A percentile compares a stretch with the other conserved stretches of the same genome.
Evolutionary conservation across 768 basidiomycete genomes (phyloP).

Genomic region (Podaxis rugospora): DNA sequence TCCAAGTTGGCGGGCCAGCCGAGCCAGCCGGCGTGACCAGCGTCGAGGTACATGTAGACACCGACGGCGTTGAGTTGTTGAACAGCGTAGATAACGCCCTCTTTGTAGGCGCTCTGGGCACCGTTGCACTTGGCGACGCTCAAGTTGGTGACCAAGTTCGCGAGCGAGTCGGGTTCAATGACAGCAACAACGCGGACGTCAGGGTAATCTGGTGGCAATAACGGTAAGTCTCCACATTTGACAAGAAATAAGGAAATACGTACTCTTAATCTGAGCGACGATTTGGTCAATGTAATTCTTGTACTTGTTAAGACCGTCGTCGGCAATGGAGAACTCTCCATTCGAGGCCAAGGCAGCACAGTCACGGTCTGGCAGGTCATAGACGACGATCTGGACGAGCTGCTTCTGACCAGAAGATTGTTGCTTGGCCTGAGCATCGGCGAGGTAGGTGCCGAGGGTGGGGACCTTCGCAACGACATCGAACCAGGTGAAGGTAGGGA

Average conservation of each 20-base stretch:
- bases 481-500: constrained; percentile 63
- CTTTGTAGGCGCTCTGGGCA: constrained; percentile 50
- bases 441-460: constrained; percentile 51
- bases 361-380: constrained; percentile 64
- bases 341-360: constrained; percentile 63
- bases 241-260: constrained; percentile 13
- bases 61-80: constrained; percentile 50
- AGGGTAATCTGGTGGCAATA: constrained; percentile 38
- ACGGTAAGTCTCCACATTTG: neutral
- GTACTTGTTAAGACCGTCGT: constrained; percentile 54
- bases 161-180: constrained; percentile 64
- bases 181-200: constrained; percentile 61
- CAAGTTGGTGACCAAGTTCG: constrained; percentile 67
- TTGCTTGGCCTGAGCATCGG: constrained; percentile 42
- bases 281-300: constrained; percentile 58
- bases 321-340: constrained; percentile 58
- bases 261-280: constrained; percentile 51
- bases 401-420: constrained; percentile 44
- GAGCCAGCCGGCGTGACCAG: constrained; percentile 63
- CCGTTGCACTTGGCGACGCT: constrained; percentile 51
- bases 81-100: constrained; percentile 51
- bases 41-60: constrained; percentile 60
- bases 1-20: constrained; percentile 63
- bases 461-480: constrained; percentile 53
- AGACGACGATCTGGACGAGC: constrained; percentile 48